A percentile compares a stretch with the other conserved stretches of the same genome.
Conservation (phyloP, 148 eudicot genomes). For the Rhododendron henanense region DNA sequence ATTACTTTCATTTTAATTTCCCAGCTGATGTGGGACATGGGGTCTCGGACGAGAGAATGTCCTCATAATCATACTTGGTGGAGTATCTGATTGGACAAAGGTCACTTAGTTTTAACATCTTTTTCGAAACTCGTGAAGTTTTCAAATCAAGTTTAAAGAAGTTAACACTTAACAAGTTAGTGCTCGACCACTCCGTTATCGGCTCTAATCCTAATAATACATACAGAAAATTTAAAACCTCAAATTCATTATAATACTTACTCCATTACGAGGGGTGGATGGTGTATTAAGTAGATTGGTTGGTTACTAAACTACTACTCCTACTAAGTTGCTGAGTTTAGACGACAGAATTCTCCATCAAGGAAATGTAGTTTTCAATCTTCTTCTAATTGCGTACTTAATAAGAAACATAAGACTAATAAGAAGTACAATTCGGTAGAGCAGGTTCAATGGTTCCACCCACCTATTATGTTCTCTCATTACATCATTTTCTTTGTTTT, state of each 20-base stretch:
- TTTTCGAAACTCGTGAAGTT: background rate
- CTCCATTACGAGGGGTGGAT: background rate
- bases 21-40: too few species aligned
- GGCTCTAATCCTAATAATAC: background rate
- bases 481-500: background rate
- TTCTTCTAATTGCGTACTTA: background rate
- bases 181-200: background rate
- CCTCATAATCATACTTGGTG: too few species aligned
- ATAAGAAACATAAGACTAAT: background rate
- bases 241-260: too few species aligned
- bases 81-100: too few species aligned
- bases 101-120: too few species aligned
- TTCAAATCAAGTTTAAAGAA: background rate
- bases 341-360: background rate
- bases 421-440: background rate
- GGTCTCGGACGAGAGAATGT: too few species aligned
- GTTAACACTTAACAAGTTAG: background rate
- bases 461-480: background rate
- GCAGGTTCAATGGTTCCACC: background rate
- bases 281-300: background rate
- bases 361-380: background rate
- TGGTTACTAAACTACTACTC: too few species aligned
- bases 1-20: too few species aligned
- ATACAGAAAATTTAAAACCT: too few species aligned
- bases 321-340: background rate